Evolutionary conservation across 148 eudicot species (phyloP).

Genomic region (Limonium bicolor): DNA sequence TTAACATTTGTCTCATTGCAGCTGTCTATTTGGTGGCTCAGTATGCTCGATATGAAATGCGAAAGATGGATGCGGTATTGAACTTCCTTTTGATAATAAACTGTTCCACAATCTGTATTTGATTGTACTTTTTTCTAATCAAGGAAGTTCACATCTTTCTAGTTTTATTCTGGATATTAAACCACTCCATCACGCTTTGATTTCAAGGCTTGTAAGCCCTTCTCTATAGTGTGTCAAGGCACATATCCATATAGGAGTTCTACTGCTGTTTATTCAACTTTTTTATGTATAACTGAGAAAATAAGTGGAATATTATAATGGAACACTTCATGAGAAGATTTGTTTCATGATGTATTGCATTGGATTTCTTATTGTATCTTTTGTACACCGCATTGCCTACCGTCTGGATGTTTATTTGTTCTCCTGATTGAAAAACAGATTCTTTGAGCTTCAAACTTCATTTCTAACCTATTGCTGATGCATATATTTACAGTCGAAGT

Average conservation of each 20-base stretch:
- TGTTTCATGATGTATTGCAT: no score
- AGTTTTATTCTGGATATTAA: background rate
- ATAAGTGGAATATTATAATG: no score
- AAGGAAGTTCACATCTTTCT: background rate
- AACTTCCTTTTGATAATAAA: background rate
- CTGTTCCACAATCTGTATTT: background rate
- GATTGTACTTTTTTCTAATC: background rate
- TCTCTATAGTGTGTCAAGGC: background rate
- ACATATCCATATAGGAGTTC: background rate
- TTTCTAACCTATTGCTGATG: no score
- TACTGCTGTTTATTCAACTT: no score
- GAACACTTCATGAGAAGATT: no score
- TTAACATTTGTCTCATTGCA: slow-evolving; percentile 23
- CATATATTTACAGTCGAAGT: no score
- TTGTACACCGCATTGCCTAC: no score
- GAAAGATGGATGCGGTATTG: slow-evolving; percentile 75
- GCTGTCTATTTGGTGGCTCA: slow-evolving; percentile 87
- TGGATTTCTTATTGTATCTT: no score
- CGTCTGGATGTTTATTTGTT: no score
- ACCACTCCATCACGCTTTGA: background rate
- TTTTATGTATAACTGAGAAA: no score
- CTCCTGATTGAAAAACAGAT: background rate
- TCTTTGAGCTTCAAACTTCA: background rate
- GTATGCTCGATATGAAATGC: slow-evolving; percentile 69
- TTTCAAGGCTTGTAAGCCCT: background rate